These are phyloP conservation scores for Colletotrichum aenigma DNA, from an alignment of 2,329 filamentous ascomycete genomes.

Conservation along the genomic window DNA sequence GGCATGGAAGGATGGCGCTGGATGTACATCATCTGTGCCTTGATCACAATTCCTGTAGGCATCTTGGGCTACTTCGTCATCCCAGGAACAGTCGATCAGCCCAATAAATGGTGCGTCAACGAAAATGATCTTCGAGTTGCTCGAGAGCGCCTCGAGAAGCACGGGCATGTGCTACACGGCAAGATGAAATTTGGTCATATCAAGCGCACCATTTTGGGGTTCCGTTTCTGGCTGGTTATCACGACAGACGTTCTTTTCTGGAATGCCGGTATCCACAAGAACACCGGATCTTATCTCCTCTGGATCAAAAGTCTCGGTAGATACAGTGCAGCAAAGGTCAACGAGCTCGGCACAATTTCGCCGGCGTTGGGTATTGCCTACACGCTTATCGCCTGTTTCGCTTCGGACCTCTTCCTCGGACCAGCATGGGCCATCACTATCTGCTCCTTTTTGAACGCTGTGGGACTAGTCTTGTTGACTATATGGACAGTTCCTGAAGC, in stretches of 20 bases:
- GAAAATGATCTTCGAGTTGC: constrained; percentile 28
- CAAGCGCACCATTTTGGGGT: constrained; percentile 39
- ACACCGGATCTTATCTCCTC: constrained; percentile 37
- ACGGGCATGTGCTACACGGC: constrained; percentile 43
- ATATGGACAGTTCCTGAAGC: constrained; percentile 62
- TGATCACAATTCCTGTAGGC: constrained; percentile 45
- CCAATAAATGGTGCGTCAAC: constrained; percentile 40
- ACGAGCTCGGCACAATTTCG: constrained; percentile 40
- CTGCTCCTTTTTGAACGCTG: background rate
- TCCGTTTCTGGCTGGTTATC: constrained; percentile 39
- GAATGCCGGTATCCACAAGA: constrained; percentile 46
- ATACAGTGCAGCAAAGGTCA: constrained; percentile 53
- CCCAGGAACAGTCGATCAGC: constrained; percentile 32
- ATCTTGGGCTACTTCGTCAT: constrained; percentile 44
- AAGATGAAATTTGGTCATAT: constrained; percentile 36
- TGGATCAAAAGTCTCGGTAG: constrained; percentile 45
- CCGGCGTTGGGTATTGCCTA: background rate
- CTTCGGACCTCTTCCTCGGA: background rate
- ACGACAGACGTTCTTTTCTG: constrained; percentile 48
- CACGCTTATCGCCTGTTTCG: background rate
- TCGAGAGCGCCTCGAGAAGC: constrained; percentile 33
- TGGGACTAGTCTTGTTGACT: constrained; percentile 41
- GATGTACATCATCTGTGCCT: constrained; percentile 50
- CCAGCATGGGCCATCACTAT: constrained; percentile 35
- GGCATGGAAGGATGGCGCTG: constrained; percentile 49